phyloP scores from a whole-genome alignment of 148 eudicot species.

The Fallopia convolvulus region DNA sequence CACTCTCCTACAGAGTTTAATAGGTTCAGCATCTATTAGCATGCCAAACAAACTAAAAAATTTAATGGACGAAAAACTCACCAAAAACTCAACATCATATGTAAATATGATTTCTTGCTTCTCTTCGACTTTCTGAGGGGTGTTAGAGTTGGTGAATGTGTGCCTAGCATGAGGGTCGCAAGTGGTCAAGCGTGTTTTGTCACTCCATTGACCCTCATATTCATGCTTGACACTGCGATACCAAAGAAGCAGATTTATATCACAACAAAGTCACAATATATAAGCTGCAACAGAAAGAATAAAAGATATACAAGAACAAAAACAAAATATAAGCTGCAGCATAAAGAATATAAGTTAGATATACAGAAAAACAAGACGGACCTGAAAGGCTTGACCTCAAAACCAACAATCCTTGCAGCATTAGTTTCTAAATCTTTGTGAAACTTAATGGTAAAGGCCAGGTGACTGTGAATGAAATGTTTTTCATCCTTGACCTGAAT shows the following conservation, averaged over 20 bases:
- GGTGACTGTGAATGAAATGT: constrained; percentile 40
- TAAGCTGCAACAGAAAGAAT: not conserved
- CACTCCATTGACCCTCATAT: constrained; percentile 38
- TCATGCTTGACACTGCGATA: constrained; percentile 39
- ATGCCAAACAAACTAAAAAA: not conserved
- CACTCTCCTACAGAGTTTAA: constrained; percentile 27
- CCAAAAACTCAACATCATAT: constrained; percentile 39
- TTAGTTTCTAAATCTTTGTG: constrained; percentile 35
- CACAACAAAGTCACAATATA: not conserved
- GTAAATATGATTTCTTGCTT: constrained; percentile 42
- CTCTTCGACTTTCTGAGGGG: constrained; percentile 40
- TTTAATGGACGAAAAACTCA: constrained; percentile 9
- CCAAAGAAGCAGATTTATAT: not conserved
- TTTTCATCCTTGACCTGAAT: constrained; percentile 34
- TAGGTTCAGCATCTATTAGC: not conserved
- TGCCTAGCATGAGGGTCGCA: constrained; percentile 45
- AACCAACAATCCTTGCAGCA: constrained; percentile 39
- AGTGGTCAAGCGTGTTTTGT: constrained; percentile 32
- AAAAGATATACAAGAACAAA: not conserved
- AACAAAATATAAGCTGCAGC: not conserved
- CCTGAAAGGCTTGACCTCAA: constrained; percentile 47
- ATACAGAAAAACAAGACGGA: constrained; percentile 5
- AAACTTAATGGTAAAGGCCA: constrained; percentile 31
- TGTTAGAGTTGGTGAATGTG: constrained; percentile 35
- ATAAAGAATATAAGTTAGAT: not conserved